A percentile compares a stretch with the other conserved stretches of the same genome.
Evolutionary conservation across 345 rosid genomes (phyloP).

Genomic region (Salix brachista): DNA sequence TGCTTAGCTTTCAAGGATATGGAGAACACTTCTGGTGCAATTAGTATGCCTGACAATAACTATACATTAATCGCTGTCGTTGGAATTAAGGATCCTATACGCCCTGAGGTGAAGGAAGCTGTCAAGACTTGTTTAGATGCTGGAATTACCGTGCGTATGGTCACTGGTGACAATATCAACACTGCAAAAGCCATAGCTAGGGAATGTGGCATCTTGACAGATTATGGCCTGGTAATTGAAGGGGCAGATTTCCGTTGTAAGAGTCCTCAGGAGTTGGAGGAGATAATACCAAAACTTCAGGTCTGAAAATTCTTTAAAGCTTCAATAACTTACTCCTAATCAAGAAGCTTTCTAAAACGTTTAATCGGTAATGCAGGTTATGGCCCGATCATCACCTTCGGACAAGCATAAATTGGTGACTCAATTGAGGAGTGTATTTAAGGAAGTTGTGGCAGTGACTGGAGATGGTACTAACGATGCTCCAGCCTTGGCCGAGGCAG

Average conservation of each 20-base stretch:
- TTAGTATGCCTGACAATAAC: conserved; percentile 50
- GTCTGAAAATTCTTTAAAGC: background rate
- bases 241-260: conserved; percentile 59
- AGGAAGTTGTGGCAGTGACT: conserved; percentile 32
- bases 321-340: background rate
- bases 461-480: conserved; percentile 37
- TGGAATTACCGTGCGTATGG: conserved; percentile 30
- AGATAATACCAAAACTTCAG: conserved; percentile 60
- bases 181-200: conserved; percentile 36
- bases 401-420: conserved; percentile 35
- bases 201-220: conserved; percentile 34
- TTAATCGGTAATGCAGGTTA: conserved; percentile 18
- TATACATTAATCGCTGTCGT: conserved; percentile 44
- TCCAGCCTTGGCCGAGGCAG: conserved; percentile 34
- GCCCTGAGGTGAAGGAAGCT: conserved; percentile 32
- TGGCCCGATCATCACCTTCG: conserved; percentile 31
- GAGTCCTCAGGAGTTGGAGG: conserved; percentile 52
- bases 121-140: conserved; percentile 31
- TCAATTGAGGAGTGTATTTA: conserved; percentile 19
- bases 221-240: conserved; percentile 64
- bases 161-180: conserved; percentile 34
- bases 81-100: conserved; percentile 36
- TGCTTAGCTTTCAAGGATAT: conserved; percentile 66
- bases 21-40: conserved; percentile 32
- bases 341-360: background rate